These are phyloP conservation scores for Tetragonia tetragonoides DNA, from an alignment of 148 eudicot species.

Conservation along the genomic window DNA sequence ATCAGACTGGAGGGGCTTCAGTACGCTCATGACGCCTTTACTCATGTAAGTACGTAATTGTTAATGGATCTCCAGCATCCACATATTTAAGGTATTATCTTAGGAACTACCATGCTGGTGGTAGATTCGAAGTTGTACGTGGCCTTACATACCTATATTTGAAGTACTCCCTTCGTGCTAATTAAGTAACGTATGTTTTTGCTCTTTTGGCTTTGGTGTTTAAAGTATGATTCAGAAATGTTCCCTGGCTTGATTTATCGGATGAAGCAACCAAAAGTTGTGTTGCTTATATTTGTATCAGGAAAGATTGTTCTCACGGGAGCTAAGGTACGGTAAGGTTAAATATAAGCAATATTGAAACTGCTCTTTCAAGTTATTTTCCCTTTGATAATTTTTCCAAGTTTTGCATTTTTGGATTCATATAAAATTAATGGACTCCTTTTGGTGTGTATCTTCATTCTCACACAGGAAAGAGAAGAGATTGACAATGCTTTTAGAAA, in stretches of 20 bases:
- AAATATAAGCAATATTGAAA: neutral
- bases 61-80: neutral
- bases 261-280: slow-evolving; percentile 84
- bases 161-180: neutral
- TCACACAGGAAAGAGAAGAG: neutral
- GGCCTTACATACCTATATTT: neutral
- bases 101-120: no score
- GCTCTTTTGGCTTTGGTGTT: neutral
- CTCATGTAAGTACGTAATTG: slow-evolving; percentile 50
- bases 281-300: slow-evolving; percentile 73
- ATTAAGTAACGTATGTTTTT: no score
- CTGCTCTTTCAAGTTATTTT: neutral
- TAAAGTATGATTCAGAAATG: slow-evolving; percentile 81
- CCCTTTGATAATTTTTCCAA: neutral
- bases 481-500: neutral
- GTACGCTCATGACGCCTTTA: slow-evolving; percentile 58
- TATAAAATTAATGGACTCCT: neutral
- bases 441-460: no score
- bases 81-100: no score
- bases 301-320: slow-evolving; percentile 89
- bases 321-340: slow-evolving; percentile 58
- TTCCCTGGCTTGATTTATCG: slow-evolving; percentile 87
- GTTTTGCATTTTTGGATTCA: neutral
- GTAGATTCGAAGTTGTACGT: neutral
- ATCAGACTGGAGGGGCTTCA: slow-evolving; percentile 76